These are phyloP conservation scores for Sporothrix schenckii DNA, from an alignment of 2,329 filamentous ascomycete species.

Conservation along the genomic window DNA sequence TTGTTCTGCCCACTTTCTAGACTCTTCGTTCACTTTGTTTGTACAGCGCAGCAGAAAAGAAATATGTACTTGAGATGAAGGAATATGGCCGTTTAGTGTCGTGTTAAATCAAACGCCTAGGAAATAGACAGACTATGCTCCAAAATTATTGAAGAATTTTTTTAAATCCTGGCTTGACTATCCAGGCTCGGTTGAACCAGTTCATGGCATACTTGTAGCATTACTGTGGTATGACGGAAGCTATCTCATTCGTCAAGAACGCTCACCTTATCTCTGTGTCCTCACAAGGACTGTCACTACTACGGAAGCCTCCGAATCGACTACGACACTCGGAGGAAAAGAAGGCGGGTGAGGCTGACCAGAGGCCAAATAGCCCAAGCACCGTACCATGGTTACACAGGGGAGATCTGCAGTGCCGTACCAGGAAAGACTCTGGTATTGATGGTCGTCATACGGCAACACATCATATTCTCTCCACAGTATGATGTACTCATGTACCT, in stretches of 20 bases:
- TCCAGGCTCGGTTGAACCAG: not conserved
- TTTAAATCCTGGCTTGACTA: not conserved
- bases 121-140: not conserved
- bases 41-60: too few species aligned
- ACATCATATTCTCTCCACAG: not conserved
- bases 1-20: too few species aligned
- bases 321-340: not conserved
- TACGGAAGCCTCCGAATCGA: slow-evolving; percentile 13
- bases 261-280: not conserved
- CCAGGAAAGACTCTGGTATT: slow-evolving; percentile 1
- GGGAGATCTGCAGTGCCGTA: slow-evolving; percentile 17
- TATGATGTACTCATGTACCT: not conserved
- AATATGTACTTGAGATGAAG: not conserved
- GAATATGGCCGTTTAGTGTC: not conserved
- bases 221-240: too few species aligned
- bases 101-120: not conserved
- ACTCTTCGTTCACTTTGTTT: too few species aligned
- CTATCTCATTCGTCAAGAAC: not conserved
- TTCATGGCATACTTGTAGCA: not conserved
- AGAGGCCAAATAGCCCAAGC: not conserved
- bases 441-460: not conserved
- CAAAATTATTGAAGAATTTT: too few species aligned
- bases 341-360: not conserved
- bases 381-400: slow-evolving; percentile 17
- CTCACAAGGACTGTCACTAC: not conserved